Base-by-base conservation (phyloP, 1,284 basidiomycete species). In the Rhizoctonia solani region DNA sequence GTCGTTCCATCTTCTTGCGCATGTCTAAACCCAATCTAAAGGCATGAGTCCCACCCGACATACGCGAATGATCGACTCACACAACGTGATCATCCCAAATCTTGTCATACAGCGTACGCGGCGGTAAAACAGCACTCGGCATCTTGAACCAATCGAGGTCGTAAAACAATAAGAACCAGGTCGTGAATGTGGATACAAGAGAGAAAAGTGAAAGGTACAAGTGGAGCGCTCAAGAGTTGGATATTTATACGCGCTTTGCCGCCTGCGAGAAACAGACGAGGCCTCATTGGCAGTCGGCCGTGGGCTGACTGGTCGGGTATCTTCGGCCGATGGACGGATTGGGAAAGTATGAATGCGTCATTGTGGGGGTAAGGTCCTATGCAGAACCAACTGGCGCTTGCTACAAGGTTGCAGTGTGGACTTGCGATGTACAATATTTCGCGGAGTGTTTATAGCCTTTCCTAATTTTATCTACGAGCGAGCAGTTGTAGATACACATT, bases 11-110 rank as follows among this genome's bases (percentile, higher is more conserved):
- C 87, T 54, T 91, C 88, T 72, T 90, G 86, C 72, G 85, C 78
- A 74, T 90, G 85, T 54, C 90, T 92, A 73, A 2, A n/a, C 23
- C 6, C 32, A 27, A 34, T 11, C 41, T n/a, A 29, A 66, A 39
- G 29, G 21, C 5, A 47, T 59, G 11, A 55, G 41, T 47, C 39
- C 39, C 29, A 16, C 46, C n/a, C 23, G 37, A 42, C 23, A 27
- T 44, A 39, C 29, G 25, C 56, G 49, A 9, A 30, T n/a, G 23
- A 47, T 54, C 34, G 32, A 80, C 87, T 71, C 74, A 92, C 90
- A 97, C 89, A 74, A 95, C 85, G 79, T 97, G 94, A 77, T 96
- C 93, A 73, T 96, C 93, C 87, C 92, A 97, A 73, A 97, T 93
- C 81, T 96, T 96, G 80, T 96, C 94, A 79, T 96, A 95, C 41